Evolutionary conservation across 108 stramenopile genomes (phyloP).

Genomic region (Schizochytrium sp.): DNA sequence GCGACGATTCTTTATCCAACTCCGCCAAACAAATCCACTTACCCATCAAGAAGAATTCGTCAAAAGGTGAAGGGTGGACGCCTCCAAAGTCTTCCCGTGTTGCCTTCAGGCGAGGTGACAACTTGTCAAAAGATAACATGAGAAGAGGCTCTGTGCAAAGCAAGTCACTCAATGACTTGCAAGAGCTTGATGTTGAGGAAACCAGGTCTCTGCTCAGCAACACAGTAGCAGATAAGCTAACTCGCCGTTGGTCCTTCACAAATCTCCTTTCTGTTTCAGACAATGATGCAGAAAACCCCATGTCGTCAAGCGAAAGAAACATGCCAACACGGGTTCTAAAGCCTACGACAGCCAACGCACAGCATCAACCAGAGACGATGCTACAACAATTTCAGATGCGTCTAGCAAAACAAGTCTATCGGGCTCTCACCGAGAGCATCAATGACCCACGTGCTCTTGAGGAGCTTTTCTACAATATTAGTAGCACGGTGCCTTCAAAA

Average conservation of each 20-base stretch:
- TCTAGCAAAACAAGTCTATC: conserved; percentile 25
- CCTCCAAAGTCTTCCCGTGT: no score
- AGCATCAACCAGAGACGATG: neutral
- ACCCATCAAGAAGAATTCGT: no score
- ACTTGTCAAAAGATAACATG: neutral
- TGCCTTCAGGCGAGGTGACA: no score
- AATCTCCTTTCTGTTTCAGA: neutral
- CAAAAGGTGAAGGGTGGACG: no score
- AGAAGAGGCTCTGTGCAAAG: neutral
- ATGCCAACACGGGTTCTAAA: neutral
- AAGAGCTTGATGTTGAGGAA: conserved; percentile 17
- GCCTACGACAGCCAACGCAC: neutral
- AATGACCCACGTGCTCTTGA: conserved; percentile 4
- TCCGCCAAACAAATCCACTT: no score
- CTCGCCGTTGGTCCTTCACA: neutral
- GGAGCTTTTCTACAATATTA: conserved; percentile 53
- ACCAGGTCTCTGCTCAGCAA: neutral
- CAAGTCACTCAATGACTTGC: conserved; percentile 39
- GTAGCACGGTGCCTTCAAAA: conserved; percentile 21
- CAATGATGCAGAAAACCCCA: neutral
- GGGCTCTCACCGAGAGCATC: neutral
- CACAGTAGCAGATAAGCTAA: neutral
- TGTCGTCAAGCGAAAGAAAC: neutral
- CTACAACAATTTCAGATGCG: conserved; percentile 16
- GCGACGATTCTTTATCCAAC: no score